Base-by-base conservation (phyloP, 352 stramenopile genomes). In the Lagenidium sp. region DNA sequence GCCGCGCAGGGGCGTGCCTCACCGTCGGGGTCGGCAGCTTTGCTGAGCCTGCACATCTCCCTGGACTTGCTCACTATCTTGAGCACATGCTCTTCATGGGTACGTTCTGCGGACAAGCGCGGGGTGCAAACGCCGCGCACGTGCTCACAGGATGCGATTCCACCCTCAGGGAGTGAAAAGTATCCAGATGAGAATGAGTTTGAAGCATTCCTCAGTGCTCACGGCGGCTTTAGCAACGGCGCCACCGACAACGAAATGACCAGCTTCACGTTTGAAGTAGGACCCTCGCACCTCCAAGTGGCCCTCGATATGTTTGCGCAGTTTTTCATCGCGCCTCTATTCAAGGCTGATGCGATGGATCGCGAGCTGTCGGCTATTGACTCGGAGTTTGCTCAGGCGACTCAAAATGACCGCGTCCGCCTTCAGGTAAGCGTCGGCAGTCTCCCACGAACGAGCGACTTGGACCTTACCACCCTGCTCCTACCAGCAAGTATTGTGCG, bases 51-150 rank as follows among this genome's bases (percentile, higher is more conserved):
- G 44, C 47, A 20, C 15, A 58, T 19, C 35, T 60, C 25, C 43
- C 68, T 65, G 82, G 80, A 5, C 60, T 90, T 19, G 83, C 82
- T 13, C 86, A 96, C 55, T 96, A 94, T 41, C 60, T 97, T 37
- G 89, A 97, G 68, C 90, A 97, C 63, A 97, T 97, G 90, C 73
- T 97, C n/a, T 97, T 97, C 55, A 95, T 97, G 82, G 90, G 84
- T 32, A 15, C 28, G 28, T 32, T 13, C 15, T 32, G 8, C 28
- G 8, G 28, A 32, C 47, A 69, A 13, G 55, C 59, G 31, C 30
- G n/a, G n/a, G n/a, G n/a, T n/a, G n/a, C n/a, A n/a, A n/a, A n/a
- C n/a, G 15, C 50, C 7, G 44, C 58, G 15, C n/a, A n/a, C n/a
- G n/a, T n/a, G n/a, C n/a, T n/a, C n/a, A n/a, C n/a, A n/a, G n/a